A percentile compares a stretch with the other conserved stretches of the same genome.
Evolutionary conservation across 2,329 filamentous ascomycete genomes (phyloP).

Genomic region (Chaetomiaceae sp.): DNA sequence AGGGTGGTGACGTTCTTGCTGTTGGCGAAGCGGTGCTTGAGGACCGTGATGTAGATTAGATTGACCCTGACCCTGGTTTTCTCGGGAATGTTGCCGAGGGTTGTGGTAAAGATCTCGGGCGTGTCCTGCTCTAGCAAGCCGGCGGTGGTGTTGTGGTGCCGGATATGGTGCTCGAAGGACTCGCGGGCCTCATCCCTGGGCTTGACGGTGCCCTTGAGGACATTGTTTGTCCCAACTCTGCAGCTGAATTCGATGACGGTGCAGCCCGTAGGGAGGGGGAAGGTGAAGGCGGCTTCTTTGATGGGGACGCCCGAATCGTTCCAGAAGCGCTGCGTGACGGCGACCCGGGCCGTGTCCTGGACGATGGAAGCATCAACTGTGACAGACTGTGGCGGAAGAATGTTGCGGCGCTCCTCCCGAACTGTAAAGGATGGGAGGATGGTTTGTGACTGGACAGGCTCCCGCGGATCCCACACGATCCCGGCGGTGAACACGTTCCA

Average conservation of each 20-base stretch:
- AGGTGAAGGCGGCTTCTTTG: slow-evolving; percentile 26
- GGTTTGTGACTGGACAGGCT: slow-evolving; percentile 17
- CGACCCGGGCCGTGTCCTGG: slow-evolving; percentile 26
- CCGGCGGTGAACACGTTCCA: slow-evolving; percentile 17
- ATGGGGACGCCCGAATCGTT: slow-evolving; percentile 25
- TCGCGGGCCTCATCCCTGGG: slow-evolving; percentile 24
- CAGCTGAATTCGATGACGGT: slow-evolving; percentile 28
- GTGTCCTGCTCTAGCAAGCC: slow-evolving; percentile 27
- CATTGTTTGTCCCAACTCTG: slow-evolving; percentile 23
- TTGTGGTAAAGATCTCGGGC: slow-evolving; percentile 27
- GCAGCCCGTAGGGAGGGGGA: slow-evolving; percentile 26
- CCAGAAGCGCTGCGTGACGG: slow-evolving; percentile 26
- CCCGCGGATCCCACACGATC: slow-evolving; percentile 25
- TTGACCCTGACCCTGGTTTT: slow-evolving; percentile 25
- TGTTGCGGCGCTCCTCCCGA: slow-evolving; percentile 14
- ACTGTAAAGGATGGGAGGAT: slow-evolving; percentile 4
- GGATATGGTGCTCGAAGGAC: slow-evolving; percentile 10
- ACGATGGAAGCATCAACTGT: slow-evolving; percentile 25
- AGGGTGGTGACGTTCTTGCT: slow-evolving; percentile 22
- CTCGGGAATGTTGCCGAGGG: slow-evolving; percentile 26
- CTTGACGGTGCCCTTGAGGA: slow-evolving; percentile 23
- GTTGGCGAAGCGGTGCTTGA: slow-evolving; percentile 24
- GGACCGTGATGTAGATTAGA: slow-evolving; percentile 25
- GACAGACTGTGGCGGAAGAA: slow-evolving; percentile 25
- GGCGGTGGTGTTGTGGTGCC: slow-evolving; percentile 6